Evolutionary conservation across 148 eudicot genomes (phyloP).

Genomic region (Diospyros lotus): DNA sequence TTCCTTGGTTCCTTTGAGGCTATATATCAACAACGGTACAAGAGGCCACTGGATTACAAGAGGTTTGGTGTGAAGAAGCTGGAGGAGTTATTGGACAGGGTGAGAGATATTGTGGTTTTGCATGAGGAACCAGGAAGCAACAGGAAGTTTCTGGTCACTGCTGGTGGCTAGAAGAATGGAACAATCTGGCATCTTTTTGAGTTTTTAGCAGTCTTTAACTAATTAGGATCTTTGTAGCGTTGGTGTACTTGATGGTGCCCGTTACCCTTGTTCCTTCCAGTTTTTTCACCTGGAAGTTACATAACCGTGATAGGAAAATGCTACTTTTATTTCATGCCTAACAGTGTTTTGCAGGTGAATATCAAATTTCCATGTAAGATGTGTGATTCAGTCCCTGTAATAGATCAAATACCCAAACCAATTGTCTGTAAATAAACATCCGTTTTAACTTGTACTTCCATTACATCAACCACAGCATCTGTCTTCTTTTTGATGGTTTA

Average conservation of each 20-base stretch:
- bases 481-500: not conserved
- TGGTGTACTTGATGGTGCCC: slow-evolving; percentile 9
- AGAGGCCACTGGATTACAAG: slow-evolving; percentile 47
- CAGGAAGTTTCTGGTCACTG: slow-evolving; percentile 65
- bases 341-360: not conserved
- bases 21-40: slow-evolving; percentile 79
- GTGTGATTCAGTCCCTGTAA: not conserved
- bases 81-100: slow-evolving; percentile 68
- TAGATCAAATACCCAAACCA: not conserved
- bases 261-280: not conserved
- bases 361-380: not conserved
- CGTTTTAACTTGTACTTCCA: not conserved
- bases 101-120: slow-evolving; percentile 74
- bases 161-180: slow-evolving; percentile 29
- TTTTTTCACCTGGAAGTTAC: not conserved
- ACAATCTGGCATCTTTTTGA: not conserved
- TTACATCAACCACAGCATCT: not conserved
- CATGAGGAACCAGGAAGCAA: slow-evolving; percentile 60
- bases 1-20: slow-evolving; percentile 60
- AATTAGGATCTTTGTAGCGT: slow-evolving; percentile 9
- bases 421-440: not conserved
- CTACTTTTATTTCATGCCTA: slow-evolving; percentile 4
- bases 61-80: slow-evolving; percentile 61
- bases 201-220: not conserved
- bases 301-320: not conserved